These are phyloP conservation scores for Sporobolomyces phaffii DNA, from an alignment of 768 basidiomycete genomes.

Conservation along the genomic window DNA sequence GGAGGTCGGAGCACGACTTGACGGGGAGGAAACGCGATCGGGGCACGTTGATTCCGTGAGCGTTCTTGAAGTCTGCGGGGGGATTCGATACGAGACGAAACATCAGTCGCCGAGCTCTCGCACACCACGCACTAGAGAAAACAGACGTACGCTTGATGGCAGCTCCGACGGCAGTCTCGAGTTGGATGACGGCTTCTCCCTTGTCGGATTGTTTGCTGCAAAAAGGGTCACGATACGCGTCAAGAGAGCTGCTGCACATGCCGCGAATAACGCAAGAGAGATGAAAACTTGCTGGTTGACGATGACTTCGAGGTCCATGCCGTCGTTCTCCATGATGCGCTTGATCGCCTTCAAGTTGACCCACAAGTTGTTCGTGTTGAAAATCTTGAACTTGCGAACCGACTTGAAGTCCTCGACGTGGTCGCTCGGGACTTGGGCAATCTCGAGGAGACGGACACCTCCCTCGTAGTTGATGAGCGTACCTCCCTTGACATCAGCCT, in stretches of 20 bases:
- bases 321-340: conserved; percentile 76
- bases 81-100: no score
- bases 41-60: conserved; percentile 90
- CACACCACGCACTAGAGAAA: not conserved
- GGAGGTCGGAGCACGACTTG: conserved; percentile 49
- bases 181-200: conserved; percentile 78
- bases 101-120: not conserved
- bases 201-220: conserved; percentile 79
- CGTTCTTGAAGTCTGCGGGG: conserved; percentile 79
- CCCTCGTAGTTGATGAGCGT: conserved; percentile 56
- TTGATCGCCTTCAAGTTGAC: conserved; percentile 64
- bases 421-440: conserved; percentile 87
- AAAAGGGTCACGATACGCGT: conserved; percentile 9
- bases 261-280: conserved; percentile 11
- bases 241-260: not conserved
- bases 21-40: conserved; percentile 75
- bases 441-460: conserved; percentile 77
- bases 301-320: conserved; percentile 88
- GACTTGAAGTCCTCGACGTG: conserved; percentile 87
- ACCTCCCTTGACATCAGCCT: conserved; percentile 69
- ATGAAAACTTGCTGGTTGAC: no score
- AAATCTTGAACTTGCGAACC: conserved; percentile 88
- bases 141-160: conserved; percentile 61
- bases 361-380: conserved; percentile 54
- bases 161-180: conserved; percentile 87